Base-by-base conservation (phyloP, 2,329 filamentous ascomycete species). In the Venturia asperata region DNA sequence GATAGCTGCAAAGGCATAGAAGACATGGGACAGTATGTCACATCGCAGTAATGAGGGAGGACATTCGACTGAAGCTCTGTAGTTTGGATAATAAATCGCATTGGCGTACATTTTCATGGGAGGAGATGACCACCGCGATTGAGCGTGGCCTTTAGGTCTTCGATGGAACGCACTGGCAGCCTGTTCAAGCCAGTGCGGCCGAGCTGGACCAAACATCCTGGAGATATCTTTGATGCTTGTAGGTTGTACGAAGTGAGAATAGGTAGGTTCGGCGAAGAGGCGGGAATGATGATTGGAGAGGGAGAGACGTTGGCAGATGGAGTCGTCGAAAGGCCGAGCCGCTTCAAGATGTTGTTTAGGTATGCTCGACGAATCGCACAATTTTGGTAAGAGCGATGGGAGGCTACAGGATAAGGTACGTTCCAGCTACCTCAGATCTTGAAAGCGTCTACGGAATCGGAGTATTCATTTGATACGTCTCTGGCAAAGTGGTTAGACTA, bases 61-160 rank as follows among this genome's bases (percentile, higher is more conserved):
- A 70, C 90, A 85, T 68, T 87, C 84, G 65, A 83, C 81, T 76
- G 92, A 91, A 69, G 91, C 84, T 66, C 86, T 81, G 78, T 85
- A 86, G 76, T 91, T 93, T n/a, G 89, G 89, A 74, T 91, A 94
- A 77, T 93, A 94, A 21, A 91, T 88, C 27, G 87, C 90, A 75
- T 94, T 94, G 71, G 84, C 73, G 66, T 73, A 77, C 75, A 78
- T 77, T 39, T 68, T 70, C 70, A 73, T 66, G 58, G 70, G 68
- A n/a, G 62, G 61, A 34, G 56, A 42, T 19, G 41, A 17, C 30
- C 30, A 21, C 70, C 47, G 41, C 24, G 62, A 39, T 45, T 63
- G 61, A 41, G 47, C 47, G 41, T 64, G 41, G 15, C 34, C n/a
- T 52, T 61, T 34, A 15, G 37, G 34, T 21, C 39, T 55, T 39